Base-by-base conservation (phyloP, 176 grass and related monocot genomes). In the Aegilops sharonensis region DNA sequence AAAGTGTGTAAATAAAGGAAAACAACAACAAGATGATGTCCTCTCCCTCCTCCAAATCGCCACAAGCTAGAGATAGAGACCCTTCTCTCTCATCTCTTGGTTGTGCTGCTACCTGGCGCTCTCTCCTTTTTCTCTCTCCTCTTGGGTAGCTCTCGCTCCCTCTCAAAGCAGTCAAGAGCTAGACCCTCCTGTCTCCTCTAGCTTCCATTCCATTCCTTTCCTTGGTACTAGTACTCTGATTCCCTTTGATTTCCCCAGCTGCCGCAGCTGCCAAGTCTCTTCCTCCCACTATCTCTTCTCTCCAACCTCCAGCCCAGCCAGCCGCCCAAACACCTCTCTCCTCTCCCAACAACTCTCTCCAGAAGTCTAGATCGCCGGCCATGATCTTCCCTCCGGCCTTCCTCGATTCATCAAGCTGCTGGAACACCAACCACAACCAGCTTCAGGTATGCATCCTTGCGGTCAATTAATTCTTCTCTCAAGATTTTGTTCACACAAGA, bases 371-470 rank as follows among this genome's bases (percentile, higher is more conserved):
- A 82, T 71, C 80, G 18, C 78, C 48, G 43, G 78, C 89, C 85
- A 91, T 91, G 85, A 71, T 84, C 86, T 91, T 91, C 37, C 85
- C 85, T 61, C 79, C 80, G n/a, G 82, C 72, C 66, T 87, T 79
- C 86, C 75, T 74, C 66, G 89, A 87, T 84, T 83, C 89, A 57
- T 87, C 85, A 37, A 80, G 85, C 86, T 91, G 85, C 86, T 91
- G 85, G 85, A 50, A 77, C 45, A 65, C 56, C 71, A 80, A 91
- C 64, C 85, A 91, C 59, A 80, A 91, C 73, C 85, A 91, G 89
- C 72, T 75, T 12, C 72, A 75, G 72, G 72, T 75, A 75, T 75
- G 89, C 87, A 87, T 3, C 1, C 11, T 56, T 77, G 14, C 6
- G 25, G 36, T 77, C 25, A 76, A 54, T 84, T 82, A 7, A 3